Percentiles rank a stretch among this genome's conserved stretches.
Conservation (phyloP, 2,329 filamentous ascomycete genomes). For the Sporothrix luriei region DNA sequence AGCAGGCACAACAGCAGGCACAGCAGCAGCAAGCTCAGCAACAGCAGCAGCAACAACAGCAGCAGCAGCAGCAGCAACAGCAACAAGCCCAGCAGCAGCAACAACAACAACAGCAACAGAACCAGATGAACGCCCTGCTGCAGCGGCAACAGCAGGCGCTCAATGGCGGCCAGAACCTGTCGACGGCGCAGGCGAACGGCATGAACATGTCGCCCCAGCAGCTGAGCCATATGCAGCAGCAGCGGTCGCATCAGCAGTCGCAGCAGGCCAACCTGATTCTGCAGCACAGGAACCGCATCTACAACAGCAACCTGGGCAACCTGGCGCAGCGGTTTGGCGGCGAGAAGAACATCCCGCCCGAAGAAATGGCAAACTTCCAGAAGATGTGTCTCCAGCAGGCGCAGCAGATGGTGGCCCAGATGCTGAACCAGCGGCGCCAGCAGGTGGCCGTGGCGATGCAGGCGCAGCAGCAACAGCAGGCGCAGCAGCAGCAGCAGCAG, state of each 20-base stretch:
- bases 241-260: slow-evolving; percentile 39
- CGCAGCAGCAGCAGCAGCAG: slow-evolving; percentile 36
- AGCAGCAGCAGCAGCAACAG: slow-evolving; percentile 43
- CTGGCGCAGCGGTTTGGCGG: slow-evolving; percentile 48
- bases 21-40: slow-evolving; percentile 46
- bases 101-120: slow-evolving; percentile 38
- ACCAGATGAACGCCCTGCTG: slow-evolving; percentile 45
- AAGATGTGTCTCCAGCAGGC: slow-evolving; percentile 43
- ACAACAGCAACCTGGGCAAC: slow-evolving; percentile 44
- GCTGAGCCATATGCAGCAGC: slow-evolving; percentile 39
- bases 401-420: slow-evolving; percentile 4
- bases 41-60: slow-evolving; percentile 41
- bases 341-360: slow-evolving; percentile 51
- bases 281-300: slow-evolving; percentile 43
- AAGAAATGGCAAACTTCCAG: slow-evolving; percentile 52
- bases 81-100: slow-evolving; percentile 47
- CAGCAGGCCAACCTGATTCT: slow-evolving; percentile 37
- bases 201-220: slow-evolving; percentile 42
- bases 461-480: slow-evolving; percentile 32
- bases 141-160: slow-evolving; percentile 41
- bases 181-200: slow-evolving; percentile 37
- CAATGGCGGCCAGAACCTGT: slow-evolving; percentile 36
- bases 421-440: slow-evolving; percentile 40
- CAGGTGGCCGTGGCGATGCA: slow-evolving; percentile 34
- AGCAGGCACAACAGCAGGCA: slow-evolving; percentile 31